Conservation (phyloP, 805 yeast species). For the Candida schatavii region DNA sequence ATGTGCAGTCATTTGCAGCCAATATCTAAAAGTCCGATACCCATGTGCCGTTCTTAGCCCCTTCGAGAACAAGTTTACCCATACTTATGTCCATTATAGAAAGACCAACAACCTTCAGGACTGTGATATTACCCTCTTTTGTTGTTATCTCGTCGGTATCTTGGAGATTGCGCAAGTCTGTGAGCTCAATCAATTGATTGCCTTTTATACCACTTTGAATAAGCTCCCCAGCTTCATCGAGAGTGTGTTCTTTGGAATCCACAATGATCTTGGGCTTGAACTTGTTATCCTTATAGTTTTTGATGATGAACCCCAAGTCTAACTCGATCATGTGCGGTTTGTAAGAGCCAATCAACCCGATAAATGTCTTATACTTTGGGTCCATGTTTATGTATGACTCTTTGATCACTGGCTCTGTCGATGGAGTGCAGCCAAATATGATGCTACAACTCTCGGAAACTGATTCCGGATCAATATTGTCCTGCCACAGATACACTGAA, state of each 20-base stretch:
- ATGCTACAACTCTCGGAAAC: conserved; percentile 35
- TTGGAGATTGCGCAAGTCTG: conserved; percentile 29
- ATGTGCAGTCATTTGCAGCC: no score
- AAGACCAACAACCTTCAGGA: conserved; percentile 59
- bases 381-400: conserved; percentile 28
- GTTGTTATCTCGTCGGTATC: conserved; percentile 10
- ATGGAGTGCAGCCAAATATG: conserved; percentile 61
- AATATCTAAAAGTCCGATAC: conserved; percentile 13
- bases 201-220: conserved; percentile 41
- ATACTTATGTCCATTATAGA: conserved; percentile 62
- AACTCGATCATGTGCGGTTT: conserved; percentile 67
- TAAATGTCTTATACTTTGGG: conserved; percentile 29
- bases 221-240: conserved; percentile 65
- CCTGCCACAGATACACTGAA: conserved; percentile 14
- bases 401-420: conserved; percentile 46
- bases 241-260: conserved; percentile 56
- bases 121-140: conserved; percentile 28
- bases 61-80: conserved; percentile 40
- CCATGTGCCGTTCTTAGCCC: conserved; percentile 12
- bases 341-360: conserved; percentile 64
- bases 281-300: conserved; percentile 25
- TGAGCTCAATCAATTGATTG: conserved; percentile 45
- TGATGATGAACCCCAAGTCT: conserved; percentile 40
- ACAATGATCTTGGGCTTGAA: conserved; percentile 46
- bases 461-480: conserved; percentile 10